Evolutionary conservation across 1,284 basidiomycete species (phyloP), one percentile per base, ranked within the genome.

Genomic region (Irpex rosettiformis): DNA sequence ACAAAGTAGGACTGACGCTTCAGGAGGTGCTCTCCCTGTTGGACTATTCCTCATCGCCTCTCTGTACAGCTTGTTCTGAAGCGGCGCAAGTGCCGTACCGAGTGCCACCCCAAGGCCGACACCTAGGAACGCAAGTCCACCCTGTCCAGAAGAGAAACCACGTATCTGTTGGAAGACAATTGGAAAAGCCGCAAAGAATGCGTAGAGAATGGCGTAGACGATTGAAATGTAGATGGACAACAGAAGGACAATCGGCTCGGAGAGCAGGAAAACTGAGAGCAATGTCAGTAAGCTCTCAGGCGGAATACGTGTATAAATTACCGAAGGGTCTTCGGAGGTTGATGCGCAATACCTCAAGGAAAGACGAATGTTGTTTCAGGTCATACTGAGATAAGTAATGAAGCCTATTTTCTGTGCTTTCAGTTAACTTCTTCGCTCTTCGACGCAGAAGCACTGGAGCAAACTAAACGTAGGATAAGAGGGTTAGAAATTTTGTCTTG

Each of bases 211-310:
- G 18, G 81, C 81, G 64, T 90, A 90, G 4, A 87, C 77, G 56
- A 89, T 81, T 2, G 85, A 80, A 54, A 86, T 80, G 72, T 90
- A 93, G 45, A 91, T 69, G 0, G 87, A 79, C 22, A 90, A 74
- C 25, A 83, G 74, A 6, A 86, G 72, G 1, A 90, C 86, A 64
- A 91, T 91, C 18, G 85, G 82, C 69, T 91, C 89, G 13, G 79
- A 82, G 61, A 80, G 72, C 29, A 91, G 72, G 66, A 91, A 84
- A n/a, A 79, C 83, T 85, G 58, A 27, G 40, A 30, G 43, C 24
- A 25, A 30, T 24, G 13, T 55, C 8, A 43, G 33, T 16, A 5
- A 6, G n/a, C 6, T 11, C 33, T 37, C 11, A 37, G 33, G 33
- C 0, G 8, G 56, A 54, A 22, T 51, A 51, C 11, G 48, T 18